Evolutionary conservation across 768 basidiomycete species (phyloP).

Genomic region (Mycena venus): DNA sequence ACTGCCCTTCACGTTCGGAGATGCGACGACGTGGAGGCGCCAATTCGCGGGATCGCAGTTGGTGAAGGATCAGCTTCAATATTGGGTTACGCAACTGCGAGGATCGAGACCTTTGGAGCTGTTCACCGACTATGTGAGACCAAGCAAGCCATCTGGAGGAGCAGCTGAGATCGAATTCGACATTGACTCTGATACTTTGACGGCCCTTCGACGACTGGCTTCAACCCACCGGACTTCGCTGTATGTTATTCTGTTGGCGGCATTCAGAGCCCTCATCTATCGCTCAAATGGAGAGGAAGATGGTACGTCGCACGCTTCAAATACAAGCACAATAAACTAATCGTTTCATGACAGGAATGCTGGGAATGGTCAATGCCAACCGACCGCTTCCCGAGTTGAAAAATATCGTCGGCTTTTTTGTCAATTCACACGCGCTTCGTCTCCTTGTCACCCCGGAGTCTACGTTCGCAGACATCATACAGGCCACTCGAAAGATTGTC

Average conservation of each 20-base stretch:
- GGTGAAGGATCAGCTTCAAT: conserved; percentile 6
- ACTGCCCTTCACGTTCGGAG: conserved; percentile 3
- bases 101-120: conserved; percentile 1
- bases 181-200: conserved; percentile 4
- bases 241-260: conserved; percentile 2
- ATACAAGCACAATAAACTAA: neutral
- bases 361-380: conserved; percentile 5
- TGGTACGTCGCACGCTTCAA: neutral
- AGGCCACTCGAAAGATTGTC: conserved; percentile 1
- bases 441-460: neutral
- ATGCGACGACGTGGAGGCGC: neutral
- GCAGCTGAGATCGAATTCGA: neutral
- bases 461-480: neutral
- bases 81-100: neutral
- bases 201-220: neutral
- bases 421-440: conserved; percentile 3
- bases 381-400: conserved; percentile 4
- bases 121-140: neutral
- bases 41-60: conserved; percentile 6
- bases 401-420: conserved; percentile 1
- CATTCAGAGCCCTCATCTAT: conserved; percentile 2
- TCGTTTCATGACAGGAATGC: conserved; percentile 1
- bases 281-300: conserved; percentile 3
- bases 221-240: neutral
- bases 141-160: neutral